Conservation (phyloP, 805 yeast species). For the Candida hispaniensis region DNA sequence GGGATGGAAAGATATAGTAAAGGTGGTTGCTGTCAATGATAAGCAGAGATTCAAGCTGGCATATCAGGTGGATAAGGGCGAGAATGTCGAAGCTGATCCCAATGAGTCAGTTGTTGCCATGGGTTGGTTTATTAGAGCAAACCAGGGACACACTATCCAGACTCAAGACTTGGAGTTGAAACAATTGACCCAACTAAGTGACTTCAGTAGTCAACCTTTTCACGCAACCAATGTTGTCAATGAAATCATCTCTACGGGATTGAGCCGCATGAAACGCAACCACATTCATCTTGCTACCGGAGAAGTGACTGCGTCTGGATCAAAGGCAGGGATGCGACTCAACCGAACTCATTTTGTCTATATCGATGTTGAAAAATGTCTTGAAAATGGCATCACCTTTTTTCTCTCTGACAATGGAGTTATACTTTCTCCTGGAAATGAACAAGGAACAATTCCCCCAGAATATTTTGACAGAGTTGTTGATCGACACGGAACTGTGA, state of each 20-base stretch:
- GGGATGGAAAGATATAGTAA: constrained; percentile 44
- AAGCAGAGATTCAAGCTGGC: constrained; percentile 60
- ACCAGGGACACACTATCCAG: constrained; percentile 79
- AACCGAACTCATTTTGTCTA: constrained; percentile 49
- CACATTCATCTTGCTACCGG: constrained; percentile 80
- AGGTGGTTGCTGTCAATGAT: constrained; percentile 53
- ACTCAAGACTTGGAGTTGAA: constrained; percentile 35
- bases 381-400: constrained; percentile 39
- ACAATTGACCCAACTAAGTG: constrained; percentile 30
- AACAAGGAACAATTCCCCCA: constrained; percentile 39
- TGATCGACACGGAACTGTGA: constrained; percentile 22
- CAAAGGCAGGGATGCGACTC: constrained; percentile 67
- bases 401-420: constrained; percentile 66
- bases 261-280: constrained; percentile 60
- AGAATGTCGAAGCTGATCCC: constrained; percentile 4
- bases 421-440: constrained; percentile 52
- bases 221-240: constrained; percentile 58
- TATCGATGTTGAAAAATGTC: constrained; percentile 43
- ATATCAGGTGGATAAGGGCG: neutral
- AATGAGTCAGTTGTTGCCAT: constrained; percentile 17
- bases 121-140: constrained; percentile 55
- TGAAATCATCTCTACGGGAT: constrained; percentile 45
- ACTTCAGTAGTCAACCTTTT: constrained; percentile 63
- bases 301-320: constrained; percentile 35
- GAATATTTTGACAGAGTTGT: constrained; percentile 36